Conservation (phyloP, 2,329 filamentous ascomycete genomes). For the Laburnicola sp. region DNA sequence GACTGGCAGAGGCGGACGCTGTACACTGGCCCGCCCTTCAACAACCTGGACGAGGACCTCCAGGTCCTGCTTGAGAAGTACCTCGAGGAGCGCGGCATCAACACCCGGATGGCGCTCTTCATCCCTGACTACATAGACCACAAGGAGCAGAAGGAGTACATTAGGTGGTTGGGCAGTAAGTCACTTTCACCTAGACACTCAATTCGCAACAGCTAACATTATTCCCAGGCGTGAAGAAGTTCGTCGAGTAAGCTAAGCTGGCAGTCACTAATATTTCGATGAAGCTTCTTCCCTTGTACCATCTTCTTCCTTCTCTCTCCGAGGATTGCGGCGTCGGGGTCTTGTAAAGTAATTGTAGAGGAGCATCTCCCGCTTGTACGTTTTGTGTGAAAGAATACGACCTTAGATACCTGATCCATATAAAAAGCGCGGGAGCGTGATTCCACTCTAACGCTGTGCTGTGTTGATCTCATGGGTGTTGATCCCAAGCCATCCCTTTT, state of each 20-base stretch:
- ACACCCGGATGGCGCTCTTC: conserved; percentile 82
- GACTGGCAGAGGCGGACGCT: conserved; percentile 74
- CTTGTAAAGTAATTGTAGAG: conserved; percentile 33
- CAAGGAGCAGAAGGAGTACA: conserved; percentile 98
- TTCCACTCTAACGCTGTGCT: conserved; percentile 23
- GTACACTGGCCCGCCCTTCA: conserved; percentile 91
- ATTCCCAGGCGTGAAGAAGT: conserved; percentile 72
- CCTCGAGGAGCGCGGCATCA: conserved; percentile 91
- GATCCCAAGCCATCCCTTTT: too few species aligned
- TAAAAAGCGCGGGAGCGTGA: conserved; percentile 20
- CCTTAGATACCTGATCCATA: conserved; percentile 13
- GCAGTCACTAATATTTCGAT: conserved; percentile 3
- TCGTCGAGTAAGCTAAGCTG: conserved; percentile 62
- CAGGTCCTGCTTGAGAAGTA: conserved; percentile 91
- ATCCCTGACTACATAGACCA: conserved; percentile 94
- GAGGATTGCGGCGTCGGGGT: conserved; percentile 18
- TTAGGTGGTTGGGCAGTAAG: conserved; percentile 75
- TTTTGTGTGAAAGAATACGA: conserved; percentile 11
- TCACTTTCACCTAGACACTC: conserved; percentile 3
- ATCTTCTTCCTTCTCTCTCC: conserved; percentile 19
- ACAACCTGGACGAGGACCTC: conserved; percentile 92
- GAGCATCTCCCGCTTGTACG: conserved; percentile 6
- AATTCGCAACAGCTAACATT: conserved; percentile 21
- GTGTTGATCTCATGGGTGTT: too few species aligned
- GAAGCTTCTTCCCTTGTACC: conserved; percentile 23